These are phyloP conservation scores for Hortiboletus flavorubellus DNA, from an alignment of 768 basidiomycete genomes.

Conservation along the genomic window DNA sequence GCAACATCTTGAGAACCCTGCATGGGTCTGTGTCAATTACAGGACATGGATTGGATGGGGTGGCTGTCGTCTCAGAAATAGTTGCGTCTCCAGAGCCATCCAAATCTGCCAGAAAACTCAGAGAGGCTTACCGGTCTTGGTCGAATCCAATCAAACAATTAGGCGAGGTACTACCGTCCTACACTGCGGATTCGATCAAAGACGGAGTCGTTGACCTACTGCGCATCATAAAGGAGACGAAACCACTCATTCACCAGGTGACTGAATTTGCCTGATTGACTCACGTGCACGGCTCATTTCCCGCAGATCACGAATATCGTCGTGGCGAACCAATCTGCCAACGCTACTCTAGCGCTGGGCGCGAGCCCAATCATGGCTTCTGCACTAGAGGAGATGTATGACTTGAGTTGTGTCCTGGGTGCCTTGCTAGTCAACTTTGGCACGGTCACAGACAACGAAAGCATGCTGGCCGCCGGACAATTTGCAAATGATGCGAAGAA, in stretches of 20 bases:
- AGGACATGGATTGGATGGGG: slow-evolving; percentile 64
- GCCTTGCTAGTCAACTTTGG: slow-evolving; percentile 87
- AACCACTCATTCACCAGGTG: slow-evolving; percentile 83
- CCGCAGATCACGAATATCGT: slow-evolving; percentile 85
- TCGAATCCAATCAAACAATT: background rate
- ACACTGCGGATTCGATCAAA: slow-evolving; percentile 37
- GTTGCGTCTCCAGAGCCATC: slow-evolving; percentile 59
- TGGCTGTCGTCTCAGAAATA: slow-evolving; percentile 90
- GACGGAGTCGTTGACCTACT: slow-evolving; percentile 49
- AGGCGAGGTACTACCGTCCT: slow-evolving; percentile 3
- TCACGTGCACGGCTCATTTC: background rate
- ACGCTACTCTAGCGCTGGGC: slow-evolving; percentile 81
- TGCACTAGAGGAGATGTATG: slow-evolving; percentile 75
- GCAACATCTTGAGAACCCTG: slow-evolving; percentile 71
- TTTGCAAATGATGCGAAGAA: slow-evolving; percentile 67
- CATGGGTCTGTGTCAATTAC: slow-evolving; percentile 63
- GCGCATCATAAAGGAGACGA: slow-evolving; percentile 44
- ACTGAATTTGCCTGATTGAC: background rate
- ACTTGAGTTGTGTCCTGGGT: slow-evolving; percentile 62
- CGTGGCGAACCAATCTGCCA: slow-evolving; percentile 86
- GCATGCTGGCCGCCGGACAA: slow-evolving; percentile 73
- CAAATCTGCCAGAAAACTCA: slow-evolving; percentile 45
- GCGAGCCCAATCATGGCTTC: slow-evolving; percentile 96
- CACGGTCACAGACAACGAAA: slow-evolving; percentile 63
- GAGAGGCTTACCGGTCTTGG: slow-evolving; percentile 37